Base-by-base conservation (phyloP, 2,329 filamentous ascomycete genomes). In the Septoria petroselini region DNA sequence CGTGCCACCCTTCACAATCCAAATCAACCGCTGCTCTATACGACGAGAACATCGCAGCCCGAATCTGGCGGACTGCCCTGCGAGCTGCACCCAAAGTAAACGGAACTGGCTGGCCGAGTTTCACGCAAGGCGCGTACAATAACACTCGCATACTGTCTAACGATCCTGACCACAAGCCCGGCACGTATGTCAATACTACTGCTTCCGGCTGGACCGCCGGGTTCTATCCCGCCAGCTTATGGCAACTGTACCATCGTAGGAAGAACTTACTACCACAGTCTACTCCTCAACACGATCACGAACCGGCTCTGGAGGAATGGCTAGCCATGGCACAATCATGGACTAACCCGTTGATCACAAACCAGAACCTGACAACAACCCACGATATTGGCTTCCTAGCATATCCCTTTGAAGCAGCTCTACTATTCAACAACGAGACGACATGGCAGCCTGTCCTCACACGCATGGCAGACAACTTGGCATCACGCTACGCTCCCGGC, bases 201-300 rank as follows among this genome's bases (percentile, higher is more conserved):
- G 55, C 55, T n/a, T 48, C 43, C 2, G 51, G 50, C 9, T 58
- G 50, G 55, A 56, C 53, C 7, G 48, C 55, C 15, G 55, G 50
- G 19, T 54, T 56, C 34, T 56, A 48, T 34, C 44, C 53, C 11
- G 50, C 53, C 25, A 50, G 48, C 11, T 21, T 58, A 5, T 56
- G 55, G 53, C 55, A 54, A 35, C 34, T 48, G n/a, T 58, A 55
- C 38, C 43, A 49, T 33, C 40, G 47, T 9, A 27, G 42, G 25
- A 31, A 33, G 15, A 12, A n/a, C 9, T 33, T 48, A 4, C 23
- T 27, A 18, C 14, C 41, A 41, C 31, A 44, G 9, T 29, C 17
- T 25, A 12, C 15, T 17, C 25, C 27, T 12, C 42, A 31, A 30
- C 3, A 30, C 7, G 30, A 19, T 7, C 11, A 46, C 25, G 8